Conservation (phyloP, 2,329 filamentous ascomycete species). For the Fusarium duplospermum region DNA sequence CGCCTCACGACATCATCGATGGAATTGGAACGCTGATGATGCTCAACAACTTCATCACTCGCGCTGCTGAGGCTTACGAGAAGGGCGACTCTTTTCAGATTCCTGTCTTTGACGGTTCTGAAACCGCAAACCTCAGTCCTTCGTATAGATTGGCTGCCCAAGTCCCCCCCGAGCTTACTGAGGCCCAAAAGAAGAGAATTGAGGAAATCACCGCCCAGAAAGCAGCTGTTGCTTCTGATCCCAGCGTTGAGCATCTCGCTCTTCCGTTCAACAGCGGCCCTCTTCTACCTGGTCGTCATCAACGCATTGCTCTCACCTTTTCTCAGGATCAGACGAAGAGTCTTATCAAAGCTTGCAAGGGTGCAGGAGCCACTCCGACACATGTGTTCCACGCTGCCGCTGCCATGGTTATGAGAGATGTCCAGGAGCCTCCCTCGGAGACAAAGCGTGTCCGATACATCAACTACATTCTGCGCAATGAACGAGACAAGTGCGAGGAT, state of each 20-base stretch:
- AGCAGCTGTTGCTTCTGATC: neutral
- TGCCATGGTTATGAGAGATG: slow-evolving; percentile 44
- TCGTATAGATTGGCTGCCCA: slow-evolving; percentile 15
- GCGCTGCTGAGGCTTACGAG: slow-evolving; percentile 39
- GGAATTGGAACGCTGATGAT: slow-evolving; percentile 53
- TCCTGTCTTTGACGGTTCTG: slow-evolving; percentile 35
- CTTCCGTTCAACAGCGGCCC: slow-evolving; percentile 39
- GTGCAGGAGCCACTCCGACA: slow-evolving; percentile 40
- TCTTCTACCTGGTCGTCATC: slow-evolving; percentile 36
- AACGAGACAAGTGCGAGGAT: slow-evolving; percentile 38
- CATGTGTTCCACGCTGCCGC: slow-evolving; percentile 50
- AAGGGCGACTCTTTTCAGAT: slow-evolving; percentile 11
- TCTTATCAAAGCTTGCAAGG: slow-evolving; percentile 36
- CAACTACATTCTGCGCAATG: slow-evolving; percentile 50
- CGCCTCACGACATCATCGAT: slow-evolving; percentile 55
- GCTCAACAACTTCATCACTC: slow-evolving; percentile 45
- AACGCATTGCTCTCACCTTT: slow-evolving; percentile 40
- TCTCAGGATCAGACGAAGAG: slow-evolving; percentile 21
- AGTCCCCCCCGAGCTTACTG: fast-evolving
- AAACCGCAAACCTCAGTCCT: slow-evolving; percentile 25
- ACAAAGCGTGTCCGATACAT: slow-evolving; percentile 41
- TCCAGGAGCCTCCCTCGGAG: slow-evolving; percentile 12
- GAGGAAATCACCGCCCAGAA: slow-evolving; percentile 4
- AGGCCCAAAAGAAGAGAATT: neutral
- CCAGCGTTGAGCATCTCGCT: neutral